These are phyloP conservation scores for Podila horticola DNA, from an alignment of 192 early-diverging fungal species.

Conservation along the genomic window DNA sequence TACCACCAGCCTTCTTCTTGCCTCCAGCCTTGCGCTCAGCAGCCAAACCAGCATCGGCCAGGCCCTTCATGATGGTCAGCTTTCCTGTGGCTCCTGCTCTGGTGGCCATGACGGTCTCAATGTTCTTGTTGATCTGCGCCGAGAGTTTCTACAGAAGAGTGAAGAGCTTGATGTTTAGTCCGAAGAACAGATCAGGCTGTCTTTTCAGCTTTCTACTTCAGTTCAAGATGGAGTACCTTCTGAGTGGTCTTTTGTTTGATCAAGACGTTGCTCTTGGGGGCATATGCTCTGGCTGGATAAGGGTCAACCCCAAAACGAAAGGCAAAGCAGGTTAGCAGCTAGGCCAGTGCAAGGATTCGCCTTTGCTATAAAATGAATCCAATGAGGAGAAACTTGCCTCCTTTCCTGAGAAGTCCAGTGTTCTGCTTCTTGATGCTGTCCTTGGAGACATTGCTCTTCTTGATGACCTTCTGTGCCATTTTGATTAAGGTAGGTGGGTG, in stretches of 20 bases:
- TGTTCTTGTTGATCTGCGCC: conserved; percentile 64
- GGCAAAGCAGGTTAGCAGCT: background rate
- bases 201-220: background rate
- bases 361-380: background rate
- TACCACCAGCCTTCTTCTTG: conserved; percentile 56
- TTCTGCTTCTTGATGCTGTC: conserved; percentile 45
- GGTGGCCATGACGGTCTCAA: conserved; percentile 74
- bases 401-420: conserved; percentile 47
- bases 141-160: conserved; percentile 55
- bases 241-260: conserved; percentile 51
- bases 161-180: background rate
- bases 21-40: conserved; percentile 62
- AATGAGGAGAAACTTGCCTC: conserved; percentile 12
- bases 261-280: conserved; percentile 47
- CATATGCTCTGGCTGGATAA: conserved; percentile 32
- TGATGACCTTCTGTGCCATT: conserved; percentile 43
- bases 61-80: conserved; percentile 80
- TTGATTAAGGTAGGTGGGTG: background rate
- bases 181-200: too few relatives aligned
- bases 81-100: conserved; percentile 80
- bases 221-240: conserved; percentile 10
- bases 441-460: conserved; percentile 38
- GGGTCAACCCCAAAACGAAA: background rate
- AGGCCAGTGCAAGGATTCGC: background rate
- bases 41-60: conserved; percentile 65